phyloP scores from a whole-genome alignment of 2,329 filamentous ascomycete species.

The Eutypella sp. region DNA sequence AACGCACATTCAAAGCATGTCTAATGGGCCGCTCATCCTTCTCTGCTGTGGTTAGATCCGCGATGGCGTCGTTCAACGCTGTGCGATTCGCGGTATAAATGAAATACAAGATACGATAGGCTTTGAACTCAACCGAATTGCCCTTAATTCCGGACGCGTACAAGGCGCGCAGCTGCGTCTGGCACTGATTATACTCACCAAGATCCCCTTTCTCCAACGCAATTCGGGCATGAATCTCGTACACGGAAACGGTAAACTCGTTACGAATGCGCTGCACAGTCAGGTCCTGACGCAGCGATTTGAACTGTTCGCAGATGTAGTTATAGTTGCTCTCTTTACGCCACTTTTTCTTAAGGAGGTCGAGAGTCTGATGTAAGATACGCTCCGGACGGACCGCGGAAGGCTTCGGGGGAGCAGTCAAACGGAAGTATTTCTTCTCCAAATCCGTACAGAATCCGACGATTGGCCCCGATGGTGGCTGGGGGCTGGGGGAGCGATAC shows the following conservation, averaged over 20 bases:
- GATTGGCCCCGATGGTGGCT: conserved; percentile 63
- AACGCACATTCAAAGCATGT: conserved; percentile 87
- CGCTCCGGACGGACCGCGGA: conserved; percentile 80
- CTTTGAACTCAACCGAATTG: conserved; percentile 92
- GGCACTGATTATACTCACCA: conserved; percentile 99
- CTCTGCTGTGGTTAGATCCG: conserved; percentile 98
- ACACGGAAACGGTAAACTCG: conserved; percentile 92
- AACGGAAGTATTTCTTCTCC: conserved; percentile 91
- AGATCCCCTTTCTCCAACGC: conserved; percentile 97
- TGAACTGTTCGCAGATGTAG: conserved; percentile 99
- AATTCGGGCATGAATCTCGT: conserved; percentile 96
- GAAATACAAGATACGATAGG: conserved; percentile 99
- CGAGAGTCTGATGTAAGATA: conserved; percentile 77
- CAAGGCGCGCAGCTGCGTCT: conserved; percentile 90
- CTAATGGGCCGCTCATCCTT: conserved; percentile 80
- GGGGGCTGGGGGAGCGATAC: conserved; percentile 52
- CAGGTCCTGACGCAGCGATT: conserved; percentile 94
- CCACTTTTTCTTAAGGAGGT: conserved; percentile 92
- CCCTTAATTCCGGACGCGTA: conserved; percentile 85
- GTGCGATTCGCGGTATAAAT: conserved; percentile 98
- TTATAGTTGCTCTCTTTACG: conserved; percentile 87
- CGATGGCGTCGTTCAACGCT: conserved; percentile 95
- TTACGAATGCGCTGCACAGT: conserved; percentile 97
- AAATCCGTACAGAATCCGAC: conserved; percentile 78
- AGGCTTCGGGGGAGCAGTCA: conserved; percentile 85